Evolutionary conservation across 208 protist genomes (phyloP), one percentile per base, ranked within the genome.

Genomic region (Wallacemonas rigidus): DNA sequence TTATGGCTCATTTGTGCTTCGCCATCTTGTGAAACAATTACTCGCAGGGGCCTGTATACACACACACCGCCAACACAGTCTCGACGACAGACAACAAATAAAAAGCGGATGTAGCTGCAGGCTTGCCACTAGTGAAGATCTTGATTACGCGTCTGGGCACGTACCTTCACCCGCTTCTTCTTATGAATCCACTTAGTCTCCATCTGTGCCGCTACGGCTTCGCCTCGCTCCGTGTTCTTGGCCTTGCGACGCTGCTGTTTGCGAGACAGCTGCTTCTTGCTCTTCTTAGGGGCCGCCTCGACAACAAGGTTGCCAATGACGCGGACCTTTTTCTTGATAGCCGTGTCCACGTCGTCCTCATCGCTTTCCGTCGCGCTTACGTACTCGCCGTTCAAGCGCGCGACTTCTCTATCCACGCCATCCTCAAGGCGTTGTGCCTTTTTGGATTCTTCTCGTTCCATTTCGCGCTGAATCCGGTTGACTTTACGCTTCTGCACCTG

Each of bases 401-500:
- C 75, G 61, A 94, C 80, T 74, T 94, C 91, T 15, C 73, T 44
- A 50, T 94, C 88, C 3, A 87, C 84, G 50, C 90, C 83, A 40
- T 71, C 65, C 69, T 94, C 87, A 3, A 93, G 65, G 9, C 60
- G 56, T 45, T 85, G 43, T 14, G 69, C 62, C 56, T 93, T 70
- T 15, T 71, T 67, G 51, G 76, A 69, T 50, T 82, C 76, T 40
- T 81, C 55, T 2, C 69, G 67, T 60, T 91, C 82, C 48, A 90
- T 68, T 54, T 93, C 86, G 7, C 79, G 82, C 67, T 88, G 77
- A 2, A 68, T 81, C 3, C 89, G 87, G 69, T 93, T 82, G 5
- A 82, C 70, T 75, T 91, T 93, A 40, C 89, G 81, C 75, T 95
- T 94, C 79, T 92, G 88, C n/a, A 96, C 92, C n/a, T 85, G 83